phyloP scores from a whole-genome alignment of 441 rosid genomes.

The Jatropha podagrica region DNA sequence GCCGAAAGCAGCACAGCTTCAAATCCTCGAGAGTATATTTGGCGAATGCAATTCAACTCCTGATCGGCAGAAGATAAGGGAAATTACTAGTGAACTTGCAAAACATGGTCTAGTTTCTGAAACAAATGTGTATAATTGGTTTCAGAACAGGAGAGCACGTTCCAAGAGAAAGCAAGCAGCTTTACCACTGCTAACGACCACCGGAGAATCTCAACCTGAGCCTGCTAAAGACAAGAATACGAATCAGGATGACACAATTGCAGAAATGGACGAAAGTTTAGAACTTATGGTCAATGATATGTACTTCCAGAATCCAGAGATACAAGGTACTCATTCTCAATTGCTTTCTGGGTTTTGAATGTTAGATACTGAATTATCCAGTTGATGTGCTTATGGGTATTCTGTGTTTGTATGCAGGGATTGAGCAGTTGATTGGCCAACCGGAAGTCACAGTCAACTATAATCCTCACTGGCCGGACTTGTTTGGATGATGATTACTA shows the following conservation, averaged over 20 bases:
- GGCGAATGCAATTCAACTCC: conserved; percentile 69
- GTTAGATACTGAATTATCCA: neutral
- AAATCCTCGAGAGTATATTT: conserved; percentile 63
- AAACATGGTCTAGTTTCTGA: conserved; percentile 74
- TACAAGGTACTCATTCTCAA: conserved; percentile 32
- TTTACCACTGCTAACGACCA: conserved; percentile 9
- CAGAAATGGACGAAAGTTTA: conserved; percentile 33
- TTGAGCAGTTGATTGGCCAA: conserved; percentile 57
- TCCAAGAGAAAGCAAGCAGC: conserved; percentile 58
- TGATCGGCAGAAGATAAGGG: conserved; percentile 58
- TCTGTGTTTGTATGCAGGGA: conserved; percentile 37
- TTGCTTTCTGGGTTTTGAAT: neutral
- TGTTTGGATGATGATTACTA: conserved; percentile 29
- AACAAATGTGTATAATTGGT: conserved; percentile 88
- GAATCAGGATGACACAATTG: conserved; percentile 25
- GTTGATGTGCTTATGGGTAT: neutral
- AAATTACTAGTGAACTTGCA: conserved; percentile 55
- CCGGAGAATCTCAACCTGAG: conserved; percentile 24
- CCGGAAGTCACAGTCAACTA: conserved; percentile 31
- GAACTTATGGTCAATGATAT: conserved; percentile 33
- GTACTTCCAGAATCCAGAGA: conserved; percentile 51
- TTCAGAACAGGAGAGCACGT: conserved; percentile 80
- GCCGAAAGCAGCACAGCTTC: conserved; percentile 68
- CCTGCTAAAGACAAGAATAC: conserved; percentile 32
- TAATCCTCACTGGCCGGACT: conserved; percentile 30